Evolutionary conservation across 371 early-diverging fungal genomes (phyloP).

Genomic region (Apophysomyces ossiformis): DNA sequence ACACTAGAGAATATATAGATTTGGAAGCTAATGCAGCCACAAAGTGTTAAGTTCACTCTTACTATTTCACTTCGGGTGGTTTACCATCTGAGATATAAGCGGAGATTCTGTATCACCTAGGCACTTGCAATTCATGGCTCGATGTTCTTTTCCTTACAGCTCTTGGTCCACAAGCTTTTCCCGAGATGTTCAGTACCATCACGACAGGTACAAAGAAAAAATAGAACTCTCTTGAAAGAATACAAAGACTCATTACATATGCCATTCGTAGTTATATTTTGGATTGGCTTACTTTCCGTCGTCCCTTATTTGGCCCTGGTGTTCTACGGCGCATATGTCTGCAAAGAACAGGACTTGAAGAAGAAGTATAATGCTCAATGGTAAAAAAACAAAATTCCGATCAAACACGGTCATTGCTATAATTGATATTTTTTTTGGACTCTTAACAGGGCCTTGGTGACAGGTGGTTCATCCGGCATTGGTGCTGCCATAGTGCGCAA

Average conservation of each 20-base stretch:
- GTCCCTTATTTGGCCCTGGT: constrained; percentile 52
- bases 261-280: constrained; percentile 40
- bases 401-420: background rate
- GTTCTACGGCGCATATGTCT: constrained; percentile 51
- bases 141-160: background rate
- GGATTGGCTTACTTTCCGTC: constrained; percentile 51
- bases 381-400: constrained; percentile 37
- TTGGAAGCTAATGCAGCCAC: too few relatives aligned
- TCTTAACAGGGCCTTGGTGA: constrained; percentile 45
- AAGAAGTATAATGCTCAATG: constrained; percentile 63
- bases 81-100: background rate
- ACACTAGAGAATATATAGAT: too few relatives aligned
- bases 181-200: constrained; percentile 9
- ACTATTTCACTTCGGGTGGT: too few relatives aligned
- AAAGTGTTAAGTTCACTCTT: too few relatives aligned
- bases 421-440: background rate
- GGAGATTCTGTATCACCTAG: background rate
- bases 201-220: background rate
- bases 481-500: constrained; percentile 63
- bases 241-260: background rate
- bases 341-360: constrained; percentile 62
- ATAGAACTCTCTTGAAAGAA: background rate
- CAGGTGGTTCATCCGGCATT: constrained; percentile 71
- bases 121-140: background rate
- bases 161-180: background rate